Percentiles rank a stretch among this genome's conserved stretches.
Conservation (phyloP, 2,329 filamentous ascomycete species). For the Sphaerulina musiva region DNA sequence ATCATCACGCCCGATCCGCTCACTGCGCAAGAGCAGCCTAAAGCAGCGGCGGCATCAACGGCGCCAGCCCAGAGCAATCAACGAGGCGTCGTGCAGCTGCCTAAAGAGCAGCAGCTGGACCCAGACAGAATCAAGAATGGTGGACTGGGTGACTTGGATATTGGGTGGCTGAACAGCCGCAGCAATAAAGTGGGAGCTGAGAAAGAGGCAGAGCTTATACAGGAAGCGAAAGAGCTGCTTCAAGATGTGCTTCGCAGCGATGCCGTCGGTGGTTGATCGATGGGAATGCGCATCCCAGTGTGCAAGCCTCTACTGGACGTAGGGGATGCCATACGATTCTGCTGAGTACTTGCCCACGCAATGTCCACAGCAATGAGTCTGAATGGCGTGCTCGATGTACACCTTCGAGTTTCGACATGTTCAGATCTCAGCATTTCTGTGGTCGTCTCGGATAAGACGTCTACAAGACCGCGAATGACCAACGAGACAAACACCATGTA, state of each 20-base stretch:
- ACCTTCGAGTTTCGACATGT: no score
- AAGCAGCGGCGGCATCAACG: conserved; percentile 1
- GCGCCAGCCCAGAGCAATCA: conserved; percentile 10
- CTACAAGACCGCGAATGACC: no score
- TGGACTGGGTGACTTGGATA: conserved; percentile 58
- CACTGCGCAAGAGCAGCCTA: conserved; percentile 5
- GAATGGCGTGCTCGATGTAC: no score
- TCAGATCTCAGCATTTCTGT: no score
- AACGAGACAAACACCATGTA: no score
- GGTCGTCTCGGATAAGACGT: no score
- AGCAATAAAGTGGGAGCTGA: conserved; percentile 74
- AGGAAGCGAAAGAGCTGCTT: conserved; percentile 52
- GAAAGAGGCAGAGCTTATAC: conserved; percentile 78
- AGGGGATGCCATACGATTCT: no score
- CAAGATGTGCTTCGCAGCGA: conserved; percentile 25
- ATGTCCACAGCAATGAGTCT: no score
- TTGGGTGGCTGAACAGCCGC: conserved; percentile 83
- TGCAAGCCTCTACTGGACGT: no score
- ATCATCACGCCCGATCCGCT: conserved; percentile 52
- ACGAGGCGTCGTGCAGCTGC: conserved; percentile 5
- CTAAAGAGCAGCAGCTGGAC: conserved; percentile 15
- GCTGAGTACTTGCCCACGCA: no score
- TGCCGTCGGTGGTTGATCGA: no score
- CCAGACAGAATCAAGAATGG: conserved; percentile 38
- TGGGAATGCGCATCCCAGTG: no score